Evolutionary conservation across 1,284 basidiomycete species (phyloP), one percentile per base, ranked within the genome.

Genomic region (Leccinum pseudoinsigne): DNA sequence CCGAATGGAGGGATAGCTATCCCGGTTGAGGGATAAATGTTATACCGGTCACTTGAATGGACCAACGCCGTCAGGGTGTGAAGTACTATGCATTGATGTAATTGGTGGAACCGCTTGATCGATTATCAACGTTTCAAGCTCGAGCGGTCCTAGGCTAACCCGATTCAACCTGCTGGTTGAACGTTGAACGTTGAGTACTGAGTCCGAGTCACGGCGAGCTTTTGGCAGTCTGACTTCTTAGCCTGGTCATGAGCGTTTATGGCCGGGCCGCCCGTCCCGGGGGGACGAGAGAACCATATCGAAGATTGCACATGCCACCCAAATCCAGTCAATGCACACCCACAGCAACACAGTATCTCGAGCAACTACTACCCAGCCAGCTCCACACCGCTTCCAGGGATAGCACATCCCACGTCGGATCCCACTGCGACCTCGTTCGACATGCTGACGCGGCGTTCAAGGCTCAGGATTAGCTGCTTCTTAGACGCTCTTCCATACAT

Each of bases 221-320:
- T 28, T 23, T 55, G 53, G 58, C 21, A 50, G 18, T 16, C 28
- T 10, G 51, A 12, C 31, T 59, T 58, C 18, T 53, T 34, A 12
- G 16, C 47, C 38, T 55, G 21, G 26, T 23, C 40, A 23, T 51
- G 42, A 50, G 47, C 47, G 12, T 50, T 50, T 50, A 50, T 14
- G 12, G 47, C 47, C 62, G 59, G 69, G n/a, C 62, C 61, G 64
- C 54, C 28, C 60, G 26, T 50, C 42, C 65, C 67, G 62, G 34
- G 60, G 58, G 60, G 34, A 59, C 60, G 62, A 58, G 62, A 69
- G 53, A 42, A 47, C 21, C 11, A 28, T 23, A 58, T 57, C 36
- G 31, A 50, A 28, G 23, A 58, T 42, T 58, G 53, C 54, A 23
- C 55, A 55, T 40, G 57, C 50, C 28, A 50, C 38, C 47, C 14